Base-by-base conservation (phyloP, 441 rosid genomes). In the Kokia cookei region DNA sequence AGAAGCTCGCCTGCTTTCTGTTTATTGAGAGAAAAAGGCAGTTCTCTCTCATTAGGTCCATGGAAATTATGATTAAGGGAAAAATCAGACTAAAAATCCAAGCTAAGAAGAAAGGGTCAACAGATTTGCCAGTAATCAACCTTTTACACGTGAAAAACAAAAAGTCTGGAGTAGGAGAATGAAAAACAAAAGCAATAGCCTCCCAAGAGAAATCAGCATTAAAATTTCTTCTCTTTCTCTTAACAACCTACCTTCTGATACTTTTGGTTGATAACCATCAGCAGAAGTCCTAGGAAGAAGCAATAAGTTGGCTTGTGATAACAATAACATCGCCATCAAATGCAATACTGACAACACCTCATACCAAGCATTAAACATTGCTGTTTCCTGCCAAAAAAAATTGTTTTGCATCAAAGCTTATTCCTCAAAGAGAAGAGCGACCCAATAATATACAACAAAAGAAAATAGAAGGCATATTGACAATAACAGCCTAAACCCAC, bases 341-440 rank as follows among this genome's bases (percentile, higher is more conserved):
- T 96, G 99, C 88, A 96, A 85, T 76, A 96, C 94, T 42, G 99
- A 96, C 82, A 96, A 84, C 51, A 92, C 83, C 86, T 94, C 99
- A 74, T 91, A 94, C 98, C 99, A 96, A 54, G 91, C 92, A 81
- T 86, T 88, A 69, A 87, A 85, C 84, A 94, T 84, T 27, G 90
- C 78, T 50, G 99, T 91, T 86, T 96, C 98, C 99, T 96, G 98
- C 79, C 82, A 82, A 59, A 82, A 59, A 82, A 69, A 60, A 57
- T 42, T 13, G 12, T n/a, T 62, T 63, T 57, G 76, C 47, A 72
- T 82, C 50, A 86, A 66, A 75, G 66, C 69, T 65, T 27, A 58
- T 75, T 80, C 63, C 61, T 57, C 42, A 61, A 35, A 40, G 65
- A 71, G 60, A 10, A 29, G 11, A 53, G 61, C 3, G 42, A 47